These are phyloP conservation scores for Grosmannia huntii DNA, from an alignment of 2,329 filamentous ascomycete species.

Conservation along the genomic window DNA sequence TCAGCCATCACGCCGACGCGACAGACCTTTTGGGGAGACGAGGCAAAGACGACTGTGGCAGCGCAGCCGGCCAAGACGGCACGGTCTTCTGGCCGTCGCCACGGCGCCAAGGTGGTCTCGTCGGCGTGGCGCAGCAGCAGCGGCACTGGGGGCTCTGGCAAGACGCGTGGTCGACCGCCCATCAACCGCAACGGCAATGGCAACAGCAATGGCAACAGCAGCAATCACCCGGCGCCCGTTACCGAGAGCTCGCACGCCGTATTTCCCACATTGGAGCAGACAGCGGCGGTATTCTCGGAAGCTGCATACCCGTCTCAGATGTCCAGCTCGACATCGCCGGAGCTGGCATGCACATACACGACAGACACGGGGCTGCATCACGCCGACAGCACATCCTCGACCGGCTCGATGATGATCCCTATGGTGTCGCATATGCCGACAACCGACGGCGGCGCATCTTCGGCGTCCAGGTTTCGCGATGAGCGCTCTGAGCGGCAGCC, in stretches of 20 bases:
- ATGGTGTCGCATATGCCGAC: neutral
- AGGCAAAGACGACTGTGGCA: constrained; percentile 57
- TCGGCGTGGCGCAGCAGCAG: constrained; percentile 73
- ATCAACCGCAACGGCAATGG: constrained; percentile 22
- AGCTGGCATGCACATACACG: neutral
- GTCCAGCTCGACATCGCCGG: neutral
- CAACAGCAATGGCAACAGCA: neutral
- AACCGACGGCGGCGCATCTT: neutral
- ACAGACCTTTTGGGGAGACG: constrained; percentile 44
- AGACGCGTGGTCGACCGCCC: constrained; percentile 67
- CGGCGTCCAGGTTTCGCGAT: constrained; percentile 5
- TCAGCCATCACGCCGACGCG: constrained; percentile 62
- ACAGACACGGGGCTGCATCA: neutral
- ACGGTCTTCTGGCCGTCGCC: constrained; percentile 43
- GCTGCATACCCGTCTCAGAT: neutral
- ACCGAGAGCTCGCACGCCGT: too few relatives aligned
- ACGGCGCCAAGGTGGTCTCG: constrained; percentile 74
- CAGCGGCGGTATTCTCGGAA: neutral
- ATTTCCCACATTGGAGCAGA: too few relatives aligned
- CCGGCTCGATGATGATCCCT: neutral
- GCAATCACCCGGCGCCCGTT: neutral
- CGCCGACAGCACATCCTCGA: too few relatives aligned
- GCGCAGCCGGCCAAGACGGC: constrained; percentile 36
- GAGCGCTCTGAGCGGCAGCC: constrained; percentile 35
- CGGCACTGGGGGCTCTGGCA: constrained; percentile 49